These are phyloP conservation scores for Gloeostereum incarnatum DNA, from an alignment of 768 basidiomycete species.

Conservation along the genomic window DNA sequence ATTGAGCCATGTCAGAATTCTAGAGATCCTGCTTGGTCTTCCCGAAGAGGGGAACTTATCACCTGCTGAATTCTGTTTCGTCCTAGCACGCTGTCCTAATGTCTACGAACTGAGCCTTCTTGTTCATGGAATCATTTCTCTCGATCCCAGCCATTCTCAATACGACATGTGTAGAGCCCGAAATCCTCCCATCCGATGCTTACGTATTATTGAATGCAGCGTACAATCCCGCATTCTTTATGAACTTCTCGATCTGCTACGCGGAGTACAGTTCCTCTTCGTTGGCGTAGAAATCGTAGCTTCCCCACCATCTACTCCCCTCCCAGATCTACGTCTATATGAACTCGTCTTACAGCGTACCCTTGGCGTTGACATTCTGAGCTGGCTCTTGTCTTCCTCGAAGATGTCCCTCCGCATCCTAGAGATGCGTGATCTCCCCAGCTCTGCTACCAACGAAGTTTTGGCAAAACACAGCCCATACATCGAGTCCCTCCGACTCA, in stretches of 20 bases:
- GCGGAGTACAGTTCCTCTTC: conserved; percentile 25
- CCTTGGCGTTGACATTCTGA: conserved; percentile 16
- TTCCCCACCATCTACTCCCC: conserved; percentile 17
- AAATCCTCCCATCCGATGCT: conserved; percentile 25
- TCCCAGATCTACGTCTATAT: conserved; percentile 20
- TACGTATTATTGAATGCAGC: conserved; percentile 22
- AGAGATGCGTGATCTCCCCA: conserved; percentile 27
- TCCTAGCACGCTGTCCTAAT: too few species aligned
- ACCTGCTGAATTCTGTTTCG: too few species aligned
- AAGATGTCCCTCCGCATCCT: conserved; percentile 24
- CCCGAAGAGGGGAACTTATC: too few species aligned
- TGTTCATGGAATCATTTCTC: too few species aligned
- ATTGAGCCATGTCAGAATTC: too few species aligned
- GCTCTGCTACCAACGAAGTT: conserved; percentile 12
- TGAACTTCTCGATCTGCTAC: conserved; percentile 28
- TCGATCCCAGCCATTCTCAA: too few species aligned
- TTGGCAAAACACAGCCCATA: conserved; percentile 19
- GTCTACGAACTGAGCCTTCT: too few species aligned
- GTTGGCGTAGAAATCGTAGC: conserved; percentile 26
- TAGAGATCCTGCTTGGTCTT: too few species aligned
- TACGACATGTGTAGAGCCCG: too few species aligned
- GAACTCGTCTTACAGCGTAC: conserved; percentile 29
- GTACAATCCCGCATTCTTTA: conserved; percentile 34
- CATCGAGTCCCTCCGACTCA: conserved; percentile 34
- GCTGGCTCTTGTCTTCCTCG: conserved; percentile 29